A percentile compares a stretch with the other conserved stretches of the same genome.
Evolutionary conservation across 1,284 basidiomycete species (phyloP).

Genomic region (Apiotrichum laibachii): DNA sequence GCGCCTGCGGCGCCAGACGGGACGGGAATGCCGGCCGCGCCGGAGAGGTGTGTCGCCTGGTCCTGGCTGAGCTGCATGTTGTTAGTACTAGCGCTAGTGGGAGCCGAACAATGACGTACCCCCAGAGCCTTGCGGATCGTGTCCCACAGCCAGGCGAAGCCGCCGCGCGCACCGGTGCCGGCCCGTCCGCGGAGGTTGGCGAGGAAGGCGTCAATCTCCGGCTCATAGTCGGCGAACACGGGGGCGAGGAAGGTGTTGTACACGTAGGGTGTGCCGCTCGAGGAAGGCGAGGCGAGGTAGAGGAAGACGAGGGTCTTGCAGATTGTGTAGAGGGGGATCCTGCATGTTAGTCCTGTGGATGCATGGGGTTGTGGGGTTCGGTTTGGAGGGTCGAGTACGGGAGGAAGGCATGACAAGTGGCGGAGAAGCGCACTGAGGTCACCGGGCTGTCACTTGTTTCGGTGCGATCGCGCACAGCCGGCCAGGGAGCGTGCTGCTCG

Average conservation of each 20-base stretch:
- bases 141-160: conserved; percentile 43
- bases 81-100: background rate
- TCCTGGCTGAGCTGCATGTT: conserved; percentile 8
- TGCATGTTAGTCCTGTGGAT: conserved; percentile 34
- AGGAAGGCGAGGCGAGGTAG: conserved; percentile 68
- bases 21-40: conserved; percentile 6
- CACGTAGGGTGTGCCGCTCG: conserved; percentile 68
- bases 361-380: background rate
- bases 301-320: conserved; percentile 67
- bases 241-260: conserved; percentile 66
- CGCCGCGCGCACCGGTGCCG: conserved; percentile 29
- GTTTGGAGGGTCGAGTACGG: background rate
- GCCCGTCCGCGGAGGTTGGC: conserved; percentile 37
- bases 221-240: conserved; percentile 64
- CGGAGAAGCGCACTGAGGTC: background rate
- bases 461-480: background rate
- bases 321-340: conserved; percentile 78
- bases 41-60: conserved; percentile 12
- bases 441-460: background rate
- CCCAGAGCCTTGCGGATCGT: conserved; percentile 37
- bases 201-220: conserved; percentile 65
- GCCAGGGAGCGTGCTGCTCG: too few relatives aligned
- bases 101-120: conserved; percentile 26
- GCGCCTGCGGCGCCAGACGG: conserved; percentile 7
- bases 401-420: background rate